These are phyloP conservation scores for Wickerhamiella vanderwaltii DNA, from an alignment of 805 yeast genomes.

Conservation along the genomic window DNA sequence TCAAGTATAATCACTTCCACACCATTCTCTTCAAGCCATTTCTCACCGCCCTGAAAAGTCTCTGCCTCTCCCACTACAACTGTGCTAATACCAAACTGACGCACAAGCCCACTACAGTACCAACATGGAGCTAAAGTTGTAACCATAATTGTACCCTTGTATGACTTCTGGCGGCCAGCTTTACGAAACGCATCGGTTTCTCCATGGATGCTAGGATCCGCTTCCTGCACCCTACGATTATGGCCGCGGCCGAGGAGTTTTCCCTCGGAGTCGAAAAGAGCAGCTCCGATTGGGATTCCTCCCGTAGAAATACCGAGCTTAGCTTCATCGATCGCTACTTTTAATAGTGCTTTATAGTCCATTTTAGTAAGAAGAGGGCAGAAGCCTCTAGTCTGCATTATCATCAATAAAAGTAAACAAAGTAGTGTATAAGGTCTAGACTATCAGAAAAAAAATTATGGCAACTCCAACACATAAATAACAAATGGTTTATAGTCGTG, in stretches of 20 bases:
- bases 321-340: slow-evolving; percentile 28
- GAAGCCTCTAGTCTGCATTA: no score
- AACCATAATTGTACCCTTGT: slow-evolving; percentile 79
- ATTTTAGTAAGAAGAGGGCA: no score
- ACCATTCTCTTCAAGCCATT: slow-evolving; percentile 51
- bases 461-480: slow-evolving; percentile 46
- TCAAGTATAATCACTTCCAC: slow-evolving; percentile 34
- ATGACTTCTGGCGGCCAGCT: slow-evolving; percentile 72
- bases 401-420: no score
- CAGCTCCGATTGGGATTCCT: slow-evolving; percentile 87
- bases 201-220: slow-evolving; percentile 78
- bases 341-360: slow-evolving; percentile 22
- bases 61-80: slow-evolving; percentile 83
- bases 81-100: slow-evolving; percentile 77
- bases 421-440: no score
- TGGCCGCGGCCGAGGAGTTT: slow-evolving; percentile 78
- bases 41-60: slow-evolving; percentile 77
- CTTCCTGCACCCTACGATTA: slow-evolving; percentile 77
- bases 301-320: slow-evolving; percentile 50
- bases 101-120: slow-evolving; percentile 91
- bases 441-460: slow-evolving; percentile 12
- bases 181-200: slow-evolving; percentile 82
- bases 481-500: slow-evolving; percentile 96
- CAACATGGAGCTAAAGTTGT: slow-evolving; percentile 88
- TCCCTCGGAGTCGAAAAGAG: slow-evolving; percentile 62